These are phyloP conservation scores for Alternaria ethzedia DNA, from an alignment of 2,329 filamentous ascomycete species.

Conservation along the genomic window DNA sequence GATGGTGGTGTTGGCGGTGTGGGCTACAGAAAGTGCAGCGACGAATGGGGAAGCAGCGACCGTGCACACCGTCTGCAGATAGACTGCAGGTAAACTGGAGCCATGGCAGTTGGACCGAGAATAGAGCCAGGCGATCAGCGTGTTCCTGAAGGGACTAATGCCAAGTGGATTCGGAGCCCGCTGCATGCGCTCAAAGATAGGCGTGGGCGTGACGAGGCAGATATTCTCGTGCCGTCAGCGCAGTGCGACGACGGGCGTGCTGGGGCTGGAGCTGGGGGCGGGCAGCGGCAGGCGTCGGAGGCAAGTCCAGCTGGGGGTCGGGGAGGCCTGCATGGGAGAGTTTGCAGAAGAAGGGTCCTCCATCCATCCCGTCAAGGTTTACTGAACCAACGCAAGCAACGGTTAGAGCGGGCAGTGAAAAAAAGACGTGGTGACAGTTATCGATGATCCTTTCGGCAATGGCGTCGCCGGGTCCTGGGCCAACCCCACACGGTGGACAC, in stretches of 20 bases:
- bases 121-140: slow-evolving; percentile 9
- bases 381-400: slow-evolving; percentile 2
- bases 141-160: slow-evolving; percentile 4
- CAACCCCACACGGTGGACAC: slow-evolving; percentile 13
- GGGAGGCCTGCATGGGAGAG: neutral
- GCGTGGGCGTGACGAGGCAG: slow-evolving; percentile 1
- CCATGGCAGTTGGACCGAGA: slow-evolving; percentile 5
- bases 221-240: neutral
- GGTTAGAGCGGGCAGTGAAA: slow-evolving; percentile 14
- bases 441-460: slow-evolving; percentile 12
- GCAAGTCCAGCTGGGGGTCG: neutral
- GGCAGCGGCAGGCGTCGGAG: neutral
- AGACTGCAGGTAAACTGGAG: neutral
- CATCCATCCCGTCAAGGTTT: neutral
- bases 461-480: slow-evolving; percentile 7
- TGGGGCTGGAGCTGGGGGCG: neutral
- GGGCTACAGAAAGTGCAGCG: slow-evolving; percentile 1
- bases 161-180: slow-evolving; percentile 1
- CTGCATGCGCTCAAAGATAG: neutral
- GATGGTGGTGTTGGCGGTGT: slow-evolving; percentile 9
- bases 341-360: slow-evolving; percentile 2
- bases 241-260: slow-evolving; percentile 2
- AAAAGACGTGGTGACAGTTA: slow-evolving; percentile 2
- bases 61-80: neutral
- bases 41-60: slow-evolving; percentile 1